Evolutionary conservation across 345 rosid species (phyloP).

Genomic region (Salix suchowensis): DNA sequence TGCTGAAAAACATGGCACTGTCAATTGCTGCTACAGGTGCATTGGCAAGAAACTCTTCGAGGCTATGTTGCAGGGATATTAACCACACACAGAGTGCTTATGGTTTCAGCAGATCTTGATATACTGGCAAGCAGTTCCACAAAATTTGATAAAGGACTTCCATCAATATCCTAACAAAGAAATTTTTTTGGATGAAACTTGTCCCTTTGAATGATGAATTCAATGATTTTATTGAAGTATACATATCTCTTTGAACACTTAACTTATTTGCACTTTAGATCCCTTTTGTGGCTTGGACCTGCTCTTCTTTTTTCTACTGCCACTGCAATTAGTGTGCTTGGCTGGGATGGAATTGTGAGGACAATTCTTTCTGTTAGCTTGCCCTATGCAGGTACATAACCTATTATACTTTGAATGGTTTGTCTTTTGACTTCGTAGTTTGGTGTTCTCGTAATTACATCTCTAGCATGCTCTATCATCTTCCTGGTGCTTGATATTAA

Average conservation of each 20-base stretch:
- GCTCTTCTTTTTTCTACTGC: slow-evolving; percentile 93
- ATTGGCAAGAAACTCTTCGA: slow-evolving; percentile 89
- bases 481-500: slow-evolving; percentile 16
- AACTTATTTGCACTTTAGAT: slow-evolving; percentile 70
- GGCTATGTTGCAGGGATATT: slow-evolving; percentile 92
- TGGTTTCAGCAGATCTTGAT: slow-evolving; percentile 83
- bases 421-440: not conserved
- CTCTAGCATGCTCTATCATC: slow-evolving; percentile 1
- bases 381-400: slow-evolving; percentile 74
- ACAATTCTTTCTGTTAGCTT: slow-evolving; percentile 76
- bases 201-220: not conserved
- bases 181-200: slow-evolving; percentile 2
- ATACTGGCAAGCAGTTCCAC: slow-evolving; percentile 76
- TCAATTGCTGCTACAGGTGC: slow-evolving; percentile 51
- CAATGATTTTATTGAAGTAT: slow-evolving; percentile 1
- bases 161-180: slow-evolving; percentile 78
- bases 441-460: slow-evolving; percentile 1
- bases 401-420: slow-evolving; percentile 9
- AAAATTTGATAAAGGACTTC: slow-evolving; percentile 86
- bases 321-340: slow-evolving; percentile 75
- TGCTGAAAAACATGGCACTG: slow-evolving; percentile 3
- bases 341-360: slow-evolving; percentile 97
- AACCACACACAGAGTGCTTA: slow-evolving; percentile 90
- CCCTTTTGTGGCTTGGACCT: slow-evolving; percentile 96
- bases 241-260: slow-evolving; percentile 38